Evolutionary conservation across 2,329 filamentous ascomycete genomes (phyloP).

Genomic region (Stylonectria norvegica): DNA sequence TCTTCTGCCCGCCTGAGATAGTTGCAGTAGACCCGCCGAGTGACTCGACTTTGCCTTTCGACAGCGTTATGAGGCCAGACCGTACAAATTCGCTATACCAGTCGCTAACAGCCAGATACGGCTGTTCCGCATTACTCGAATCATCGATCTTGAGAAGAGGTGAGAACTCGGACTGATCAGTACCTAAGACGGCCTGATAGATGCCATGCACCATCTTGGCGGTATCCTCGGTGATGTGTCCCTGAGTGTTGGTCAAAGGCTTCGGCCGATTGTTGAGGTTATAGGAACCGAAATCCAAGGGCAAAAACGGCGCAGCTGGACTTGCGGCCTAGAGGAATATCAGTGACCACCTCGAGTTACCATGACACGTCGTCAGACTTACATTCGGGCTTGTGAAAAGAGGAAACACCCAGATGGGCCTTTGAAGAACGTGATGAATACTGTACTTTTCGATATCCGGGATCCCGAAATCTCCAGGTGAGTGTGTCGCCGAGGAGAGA

Average conservation of each 20-base stretch:
- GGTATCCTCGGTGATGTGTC: slow-evolving; percentile 58
- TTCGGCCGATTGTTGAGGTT: slow-evolving; percentile 61
- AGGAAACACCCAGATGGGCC: slow-evolving; percentile 71
- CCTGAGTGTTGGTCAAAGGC: slow-evolving; percentile 60
- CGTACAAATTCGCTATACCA: slow-evolving; percentile 72
- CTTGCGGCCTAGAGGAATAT: slow-evolving; percentile 39
- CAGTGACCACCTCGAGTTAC: neutral
- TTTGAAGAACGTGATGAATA: slow-evolving; percentile 66
- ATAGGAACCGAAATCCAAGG: slow-evolving; percentile 69
- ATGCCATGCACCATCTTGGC: slow-evolving; percentile 53
- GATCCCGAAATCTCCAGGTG: slow-evolving; percentile 43
- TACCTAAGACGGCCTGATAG: slow-evolving; percentile 47
- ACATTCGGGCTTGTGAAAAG: slow-evolving; percentile 52
- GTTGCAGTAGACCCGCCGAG: slow-evolving; percentile 36
- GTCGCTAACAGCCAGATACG: slow-evolving; percentile 67
- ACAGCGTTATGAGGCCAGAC: slow-evolving; percentile 54
- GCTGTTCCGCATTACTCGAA: slow-evolving; percentile 46
- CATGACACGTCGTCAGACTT: slow-evolving; percentile 12
- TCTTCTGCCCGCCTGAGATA: slow-evolving; percentile 27
- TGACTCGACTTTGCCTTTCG: slow-evolving; percentile 42
- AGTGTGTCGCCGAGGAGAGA: slow-evolving; percentile 60
- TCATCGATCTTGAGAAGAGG: slow-evolving; percentile 37
- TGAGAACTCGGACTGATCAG: slow-evolving; percentile 52
- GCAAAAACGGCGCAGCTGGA: slow-evolving; percentile 61
- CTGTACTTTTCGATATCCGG: slow-evolving; percentile 47